Percentiles rank a stretch among this genome's conserved stretches.
phyloP scores from a whole-genome alignment of 495 filamentous ascomycete genomes.

The Venustampulla echinocandica region DNA sequence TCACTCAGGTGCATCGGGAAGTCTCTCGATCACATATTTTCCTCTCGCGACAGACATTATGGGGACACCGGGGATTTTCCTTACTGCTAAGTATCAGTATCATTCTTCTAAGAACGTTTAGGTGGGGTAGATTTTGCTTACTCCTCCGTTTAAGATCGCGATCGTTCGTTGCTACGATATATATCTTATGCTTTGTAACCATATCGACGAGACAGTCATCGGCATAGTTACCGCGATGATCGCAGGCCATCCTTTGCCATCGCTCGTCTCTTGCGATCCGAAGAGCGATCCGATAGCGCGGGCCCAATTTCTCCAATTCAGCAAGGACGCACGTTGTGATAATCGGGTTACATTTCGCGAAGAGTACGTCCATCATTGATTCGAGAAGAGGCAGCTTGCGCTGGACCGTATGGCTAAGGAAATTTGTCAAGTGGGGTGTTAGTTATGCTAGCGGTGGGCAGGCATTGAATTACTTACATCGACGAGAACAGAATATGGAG shows the following conservation, averaged over 20 bases:
- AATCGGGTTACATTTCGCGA: constrained; percentile 57
- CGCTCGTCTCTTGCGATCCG: constrained; percentile 88
- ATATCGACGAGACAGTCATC: constrained; percentile 93
- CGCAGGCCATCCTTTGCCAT: constrained; percentile 75
- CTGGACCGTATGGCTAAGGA: constrained; percentile 83
- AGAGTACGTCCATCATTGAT: constrained; percentile 77
- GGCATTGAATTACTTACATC: too few relatives aligned
- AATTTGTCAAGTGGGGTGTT: too few relatives aligned
- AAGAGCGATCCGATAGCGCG: constrained; percentile 80
- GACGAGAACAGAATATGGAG: constrained; percentile 75
- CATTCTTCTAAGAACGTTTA: too few relatives aligned
- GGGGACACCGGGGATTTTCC: constrained; percentile 68
- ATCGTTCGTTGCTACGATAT: constrained; percentile 90
- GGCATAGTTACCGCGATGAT: constrained; percentile 87
- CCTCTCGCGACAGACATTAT: constrained; percentile 56
- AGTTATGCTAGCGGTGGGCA: too few relatives aligned
- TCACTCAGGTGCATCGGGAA: constrained; percentile 71
- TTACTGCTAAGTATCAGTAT: too few relatives aligned
- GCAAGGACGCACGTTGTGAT: constrained; percentile 67
- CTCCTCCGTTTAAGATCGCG: constrained; percentile 58
- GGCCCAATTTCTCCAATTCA: constrained; percentile 87
- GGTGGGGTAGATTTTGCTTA: too few relatives aligned
- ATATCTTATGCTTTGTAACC: constrained; percentile 66
- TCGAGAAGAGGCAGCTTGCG: constrained; percentile 81
- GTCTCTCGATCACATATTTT: constrained; percentile 87